Evolutionary conservation across 1,139 yeast genomes (phyloP).

Genomic region (Wickerhamomyces sp.): DNA sequence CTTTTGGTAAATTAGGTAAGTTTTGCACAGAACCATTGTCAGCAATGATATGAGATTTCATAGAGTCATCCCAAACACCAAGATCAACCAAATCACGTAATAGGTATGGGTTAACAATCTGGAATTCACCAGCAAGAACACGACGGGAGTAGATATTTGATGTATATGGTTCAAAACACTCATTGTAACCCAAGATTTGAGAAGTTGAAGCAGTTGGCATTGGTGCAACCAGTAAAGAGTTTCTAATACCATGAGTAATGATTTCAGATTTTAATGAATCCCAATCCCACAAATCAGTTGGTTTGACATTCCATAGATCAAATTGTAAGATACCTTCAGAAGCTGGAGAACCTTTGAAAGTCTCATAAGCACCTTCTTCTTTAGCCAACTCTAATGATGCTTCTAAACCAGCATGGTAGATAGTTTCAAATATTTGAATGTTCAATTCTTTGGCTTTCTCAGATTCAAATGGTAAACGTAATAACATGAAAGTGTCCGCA

Average conservation of each 20-base stretch:
- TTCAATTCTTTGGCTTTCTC: slow-evolving; percentile 65
- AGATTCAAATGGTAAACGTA: slow-evolving; percentile 78
- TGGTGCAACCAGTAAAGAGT: slow-evolving; percentile 82
- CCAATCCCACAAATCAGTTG: slow-evolving; percentile 66
- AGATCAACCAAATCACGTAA: slow-evolving; percentile 76
- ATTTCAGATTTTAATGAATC: slow-evolving; percentile 57
- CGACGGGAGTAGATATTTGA: slow-evolving; percentile 85
- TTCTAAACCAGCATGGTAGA: slow-evolving; percentile 82
- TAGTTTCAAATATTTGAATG: slow-evolving; percentile 81
- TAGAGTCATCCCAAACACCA: slow-evolving; percentile 75
- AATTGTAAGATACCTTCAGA: slow-evolving; percentile 73
- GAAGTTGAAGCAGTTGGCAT: slow-evolving; percentile 97
- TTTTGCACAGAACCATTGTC: slow-evolving; percentile 85
- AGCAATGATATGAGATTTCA: slow-evolving; percentile 76
- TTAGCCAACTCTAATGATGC: slow-evolving; percentile 72
- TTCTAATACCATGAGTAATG: slow-evolving; percentile 63
- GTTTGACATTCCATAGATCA: slow-evolving; percentile 77
- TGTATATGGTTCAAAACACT: slow-evolving; percentile 89
- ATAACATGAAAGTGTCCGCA: slow-evolving; percentile 76
- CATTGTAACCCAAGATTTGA: slow-evolving; percentile 83
- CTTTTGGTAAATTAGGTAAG: slow-evolving; percentile 71
- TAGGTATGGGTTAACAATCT: slow-evolving; percentile 79
- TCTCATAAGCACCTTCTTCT: slow-evolving; percentile 58
- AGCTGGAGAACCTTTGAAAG: slow-evolving; percentile 78
- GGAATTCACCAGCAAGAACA: slow-evolving; percentile 85